Percentiles rank a stretch among this genome's conserved stretches.
Conservation (phyloP, 805 yeast species). For the Suhomyces canberraensis region DNA sequence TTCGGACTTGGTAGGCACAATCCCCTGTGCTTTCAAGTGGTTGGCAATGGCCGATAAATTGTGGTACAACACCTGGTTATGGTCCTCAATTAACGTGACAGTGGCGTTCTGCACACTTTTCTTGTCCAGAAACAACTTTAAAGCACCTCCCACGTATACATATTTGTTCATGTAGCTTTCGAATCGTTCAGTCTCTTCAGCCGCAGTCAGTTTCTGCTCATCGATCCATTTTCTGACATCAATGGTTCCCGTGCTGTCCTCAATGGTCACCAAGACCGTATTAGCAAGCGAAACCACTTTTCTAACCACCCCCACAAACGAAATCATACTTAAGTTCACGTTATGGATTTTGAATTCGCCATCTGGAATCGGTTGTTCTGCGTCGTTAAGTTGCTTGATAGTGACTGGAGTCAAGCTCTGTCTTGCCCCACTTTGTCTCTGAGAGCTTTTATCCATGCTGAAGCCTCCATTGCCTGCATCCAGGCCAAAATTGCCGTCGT, state of each 20-base stretch:
- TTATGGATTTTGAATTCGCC: slow-evolving; percentile 61
- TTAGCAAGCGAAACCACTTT: slow-evolving; percentile 58
- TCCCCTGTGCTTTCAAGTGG: slow-evolving; percentile 53
- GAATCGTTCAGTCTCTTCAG: slow-evolving; percentile 29
- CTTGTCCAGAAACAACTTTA: slow-evolving; percentile 58
- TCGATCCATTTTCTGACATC: slow-evolving; percentile 59
- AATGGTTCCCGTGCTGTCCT: slow-evolving; percentile 70
- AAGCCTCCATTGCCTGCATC: slow-evolving; percentile 19
- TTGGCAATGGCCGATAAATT: slow-evolving; percentile 59
- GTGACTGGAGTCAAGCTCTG: slow-evolving; percentile 57
- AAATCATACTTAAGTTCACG: slow-evolving; percentile 59
- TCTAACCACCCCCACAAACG: slow-evolving; percentile 68
- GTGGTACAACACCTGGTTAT: slow-evolving; percentile 68
- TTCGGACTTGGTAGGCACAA: slow-evolving; percentile 17
- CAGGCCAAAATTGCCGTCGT: slow-evolving; percentile 23
- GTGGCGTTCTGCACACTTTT: slow-evolving; percentile 63
- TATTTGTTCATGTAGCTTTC: slow-evolving; percentile 49
- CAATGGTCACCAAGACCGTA: slow-evolving; percentile 56
- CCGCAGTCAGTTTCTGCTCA: slow-evolving; percentile 28
- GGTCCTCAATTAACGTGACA: slow-evolving; percentile 55
- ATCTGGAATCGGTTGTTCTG: slow-evolving; percentile 61
- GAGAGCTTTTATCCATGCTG: slow-evolving; percentile 18
- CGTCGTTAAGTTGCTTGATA: slow-evolving; percentile 65
- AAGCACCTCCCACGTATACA: slow-evolving; percentile 50
- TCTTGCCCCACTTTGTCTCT: slow-evolving; percentile 19